Base-by-base conservation (phyloP, 441 rosid genomes). In the Sinapis alba region DNA sequence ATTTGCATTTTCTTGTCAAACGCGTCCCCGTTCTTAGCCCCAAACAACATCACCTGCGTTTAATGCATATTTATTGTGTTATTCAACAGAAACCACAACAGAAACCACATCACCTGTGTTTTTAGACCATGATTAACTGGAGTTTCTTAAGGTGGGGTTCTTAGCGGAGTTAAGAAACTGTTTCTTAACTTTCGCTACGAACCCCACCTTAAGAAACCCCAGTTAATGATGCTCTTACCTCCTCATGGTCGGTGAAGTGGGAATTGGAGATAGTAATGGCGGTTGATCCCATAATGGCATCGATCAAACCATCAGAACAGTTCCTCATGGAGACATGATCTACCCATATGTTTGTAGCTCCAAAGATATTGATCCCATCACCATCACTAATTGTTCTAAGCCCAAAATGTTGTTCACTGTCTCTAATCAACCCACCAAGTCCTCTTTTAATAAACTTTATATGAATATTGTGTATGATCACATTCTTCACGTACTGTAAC, bases 201-300 rank as follows among this genome's bases (percentile, higher is more conserved):
- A n/a, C n/a, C n/a, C n/a, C n/a, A n/a, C n/a, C n/a, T n/a, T n/a
- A n/a, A n/a, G n/a, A n/a, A n/a, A n/a, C n/a, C n/a, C n/a, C n/a
- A n/a, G n/a, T n/a, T n/a, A n/a, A n/a, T n/a, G n/a, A n/a, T n/a
- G n/a, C n/a, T n/a, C 36, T 84, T 79, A 89, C 98, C 77, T 90
- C 92, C 3, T 88, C 64, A 69, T 93, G 97, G 75, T 87, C 71
- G 32, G 95, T 89, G 76, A 93, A 84, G 71, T 90, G 97, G 70
- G 78, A 81, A 30, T 93, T 93, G 12, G 97, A 93, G 74, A 93
- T 88, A 65, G 98, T 91, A 16, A 93, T 64, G 1, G 88, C 98
- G 6, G 97, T 89, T 0, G 98, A 89, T 34, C 88, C 95, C 79
- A 68, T 69, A 38, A 93, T 78, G 0, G 84, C 96, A 65, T 93